These are phyloP conservation scores for Colletotrichum camelliae DNA, from an alignment of 2,329 filamentous ascomycete species.

Conservation along the genomic window DNA sequence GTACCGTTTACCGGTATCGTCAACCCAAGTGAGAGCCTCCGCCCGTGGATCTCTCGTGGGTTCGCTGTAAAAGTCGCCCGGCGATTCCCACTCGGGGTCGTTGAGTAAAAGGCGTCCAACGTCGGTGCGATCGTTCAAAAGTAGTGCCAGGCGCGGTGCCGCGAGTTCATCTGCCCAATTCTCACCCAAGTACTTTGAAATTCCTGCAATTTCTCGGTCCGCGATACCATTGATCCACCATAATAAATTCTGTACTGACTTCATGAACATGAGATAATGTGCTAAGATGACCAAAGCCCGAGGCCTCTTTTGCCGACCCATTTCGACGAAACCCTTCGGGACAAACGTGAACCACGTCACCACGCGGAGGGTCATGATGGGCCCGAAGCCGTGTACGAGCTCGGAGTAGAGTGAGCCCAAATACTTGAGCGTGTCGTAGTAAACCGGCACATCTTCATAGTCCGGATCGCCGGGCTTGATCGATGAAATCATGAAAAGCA, in stretches of 20 bases:
- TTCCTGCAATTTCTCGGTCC: conserved; percentile 50
- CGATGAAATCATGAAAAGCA: conserved; percentile 54
- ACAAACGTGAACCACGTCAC: conserved; percentile 60
- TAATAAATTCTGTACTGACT: conserved; percentile 41
- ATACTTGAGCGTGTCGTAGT: conserved; percentile 52
- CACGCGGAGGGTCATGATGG: conserved; percentile 53
- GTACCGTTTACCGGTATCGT: conserved; percentile 20
- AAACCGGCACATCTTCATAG: conserved; percentile 40
- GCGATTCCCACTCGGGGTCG: conserved; percentile 47
- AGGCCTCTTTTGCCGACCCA: conserved; percentile 45
- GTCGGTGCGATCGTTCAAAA: conserved; percentile 35
- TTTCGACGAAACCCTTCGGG: conserved; percentile 47
- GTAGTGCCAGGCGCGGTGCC: conserved; percentile 44
- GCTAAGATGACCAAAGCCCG: conserved; percentile 58
- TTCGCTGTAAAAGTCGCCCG: not conserved
- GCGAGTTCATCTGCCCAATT: conserved; percentile 46
- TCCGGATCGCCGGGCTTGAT: conserved; percentile 50
- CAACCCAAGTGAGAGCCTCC: conserved; percentile 21
- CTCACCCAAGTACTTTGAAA: conserved; percentile 42
- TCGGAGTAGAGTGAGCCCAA: conserved; percentile 58
- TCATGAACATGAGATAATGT: conserved; percentile 57
- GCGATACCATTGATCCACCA: conserved; percentile 60
- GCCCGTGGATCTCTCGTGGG: not conserved
- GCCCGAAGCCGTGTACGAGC: conserved; percentile 48
- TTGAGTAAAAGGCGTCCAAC: conserved; percentile 48